Base-by-base conservation (phyloP, 306 rosid genomes). In the Sophora flavescens region DNA sequence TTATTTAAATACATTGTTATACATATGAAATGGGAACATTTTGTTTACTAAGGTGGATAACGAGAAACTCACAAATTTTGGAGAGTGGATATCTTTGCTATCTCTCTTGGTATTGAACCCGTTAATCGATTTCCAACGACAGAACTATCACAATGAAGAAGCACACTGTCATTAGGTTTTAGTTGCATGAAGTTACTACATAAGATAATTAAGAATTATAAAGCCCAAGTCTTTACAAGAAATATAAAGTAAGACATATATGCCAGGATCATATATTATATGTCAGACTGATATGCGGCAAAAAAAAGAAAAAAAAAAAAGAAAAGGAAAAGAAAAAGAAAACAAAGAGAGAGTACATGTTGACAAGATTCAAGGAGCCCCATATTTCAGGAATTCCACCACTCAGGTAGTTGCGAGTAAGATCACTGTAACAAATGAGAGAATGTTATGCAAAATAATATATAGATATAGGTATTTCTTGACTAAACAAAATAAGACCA, bases 21-120 rank as follows among this genome's bases (percentile, higher is more conserved):
- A 33, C 5, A 72, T 52, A 15, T 35, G 17, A 38, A 80, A 51
- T 10, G 66, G 52, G 22, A 39, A 39, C 45, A 2, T 13, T 53
- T 30, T 18, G 6, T 36, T 42, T 45, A n/a, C 6, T 18, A 39
- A 17, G 54, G 8, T 16, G 54, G n/a, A 64, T 28, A 39, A 36
- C 3, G 5, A 75, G 69, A 30, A 80, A 86, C 98, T 87, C 77
- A 93, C 98, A 93, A 83, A 36, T 73, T 83, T 71, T 39, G 36
- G 39, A 93, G 89, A 75, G 94, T 88, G 68, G 86, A 60, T 70
- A 91, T 90, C 72, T 86, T 87, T 75, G 63, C 93, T 8, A 93
- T 69, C 86, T 84, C 98, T 75, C 8, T 22, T 8, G 98, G 98
- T 50, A 91, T 82, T 26, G 83, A 14, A 53, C 96, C 97, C 0